Conservation (phyloP, 2,329 filamentous ascomycete genomes). For the Cladosporium sp. region DNA sequence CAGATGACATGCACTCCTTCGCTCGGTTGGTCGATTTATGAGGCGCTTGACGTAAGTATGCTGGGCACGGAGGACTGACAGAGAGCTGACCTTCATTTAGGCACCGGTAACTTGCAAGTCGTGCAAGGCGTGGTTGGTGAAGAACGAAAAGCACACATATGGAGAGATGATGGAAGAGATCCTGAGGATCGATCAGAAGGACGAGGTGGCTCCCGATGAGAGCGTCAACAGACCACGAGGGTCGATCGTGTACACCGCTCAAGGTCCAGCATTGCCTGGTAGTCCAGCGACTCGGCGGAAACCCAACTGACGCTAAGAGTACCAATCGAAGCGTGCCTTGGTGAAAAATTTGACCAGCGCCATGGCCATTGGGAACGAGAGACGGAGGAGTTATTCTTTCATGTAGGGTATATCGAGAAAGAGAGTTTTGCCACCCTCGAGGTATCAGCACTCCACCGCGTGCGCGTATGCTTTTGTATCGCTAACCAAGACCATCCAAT, state of each 20-base stretch:
- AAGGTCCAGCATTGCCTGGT: neutral
- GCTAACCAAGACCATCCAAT: constrained; percentile 18
- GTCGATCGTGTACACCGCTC: neutral
- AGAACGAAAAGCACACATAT: constrained; percentile 3
- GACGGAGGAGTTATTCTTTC: constrained; percentile 10
- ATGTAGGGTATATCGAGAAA: constrained; percentile 19
- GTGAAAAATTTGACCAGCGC: neutral
- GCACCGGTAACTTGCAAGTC: constrained; percentile 19
- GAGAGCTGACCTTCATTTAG: neutral
- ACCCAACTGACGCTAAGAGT: neutral
- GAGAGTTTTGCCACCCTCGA: constrained; percentile 6
- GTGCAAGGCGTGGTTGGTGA: constrained; percentile 13
- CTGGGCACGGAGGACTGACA: neutral
- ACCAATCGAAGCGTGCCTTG: neutral
- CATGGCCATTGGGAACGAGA: neutral
- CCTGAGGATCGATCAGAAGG: neutral
- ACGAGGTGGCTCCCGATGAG: neutral
- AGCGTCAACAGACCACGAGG: neutral
- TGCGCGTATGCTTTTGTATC: constrained; percentile 12
- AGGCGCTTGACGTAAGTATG: constrained; percentile 1
- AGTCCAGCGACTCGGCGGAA: neutral
- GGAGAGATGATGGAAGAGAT: neutral
- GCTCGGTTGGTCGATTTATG: constrained; percentile 17
- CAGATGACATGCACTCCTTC: constrained; percentile 11
- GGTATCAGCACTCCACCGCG: constrained; percentile 8